These are phyloP conservation scores for Fusarium sp. DNA, from an alignment of 2,329 filamentous ascomycete genomes.

Conservation along the genomic window DNA sequence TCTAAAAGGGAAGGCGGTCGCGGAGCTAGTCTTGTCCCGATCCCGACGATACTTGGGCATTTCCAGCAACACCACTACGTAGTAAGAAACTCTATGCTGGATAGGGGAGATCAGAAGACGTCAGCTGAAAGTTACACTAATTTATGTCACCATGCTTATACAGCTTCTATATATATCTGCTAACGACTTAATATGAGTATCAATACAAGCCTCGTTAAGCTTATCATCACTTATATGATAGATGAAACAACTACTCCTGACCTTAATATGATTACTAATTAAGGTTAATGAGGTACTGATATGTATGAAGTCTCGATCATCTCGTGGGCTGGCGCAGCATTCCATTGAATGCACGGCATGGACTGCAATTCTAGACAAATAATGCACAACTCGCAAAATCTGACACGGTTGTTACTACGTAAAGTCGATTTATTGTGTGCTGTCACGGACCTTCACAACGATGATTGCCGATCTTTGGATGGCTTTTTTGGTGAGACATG, in stretches of 20 bases:
- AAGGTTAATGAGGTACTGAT: no score
- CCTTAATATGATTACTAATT: no score
- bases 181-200: no score
- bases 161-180: no score
- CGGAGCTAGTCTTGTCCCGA: constrained; percentile 36
- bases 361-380: no score
- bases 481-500: not conserved
- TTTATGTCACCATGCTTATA: no score
- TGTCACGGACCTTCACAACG: not conserved
- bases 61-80: not conserved
- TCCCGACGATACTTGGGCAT: not conserved
- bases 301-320: no score
- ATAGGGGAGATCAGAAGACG: not conserved
- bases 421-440: not conserved
- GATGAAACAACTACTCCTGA: no score
- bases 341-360: not conserved
- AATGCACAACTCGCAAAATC: not conserved
- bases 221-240: no score
- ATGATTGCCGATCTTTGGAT: constrained; percentile 1
- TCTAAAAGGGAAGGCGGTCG: constrained; percentile 45
- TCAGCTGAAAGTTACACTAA: no score
- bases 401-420: not conserved
- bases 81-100: not conserved
- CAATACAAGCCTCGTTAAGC: no score
- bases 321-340: not conserved